Base-by-base conservation (phyloP, 2,329 filamentous ascomycete genomes). In the Fusarium nanum region DNA sequence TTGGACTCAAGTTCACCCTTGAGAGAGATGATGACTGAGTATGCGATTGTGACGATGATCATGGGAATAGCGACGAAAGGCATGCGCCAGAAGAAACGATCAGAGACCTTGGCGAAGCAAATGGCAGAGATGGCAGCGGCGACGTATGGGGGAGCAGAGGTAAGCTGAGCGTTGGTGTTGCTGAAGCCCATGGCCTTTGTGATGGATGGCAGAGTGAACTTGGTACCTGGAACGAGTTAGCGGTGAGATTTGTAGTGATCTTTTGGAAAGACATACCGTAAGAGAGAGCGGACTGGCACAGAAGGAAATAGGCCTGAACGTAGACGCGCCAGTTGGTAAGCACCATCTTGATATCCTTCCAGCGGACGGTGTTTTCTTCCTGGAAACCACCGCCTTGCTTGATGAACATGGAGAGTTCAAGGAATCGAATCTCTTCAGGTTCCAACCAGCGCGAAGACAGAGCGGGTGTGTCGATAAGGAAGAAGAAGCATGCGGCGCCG, bases 71-170 rank as follows among this genome's bases (percentile, higher is more conserved):
- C 72, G 1, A 74, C 72, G n/a, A 74, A 74, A 2, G 72, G 72
- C 72, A 74, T 74, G 53, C 72, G 54, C 72, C 72, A 74, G 61
- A 55, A 73, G 57, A 89, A 92, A 2, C 87, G 84, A 73, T 94
- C 92, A 0, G 91, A 91, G 7, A 90, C 76, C 73, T 84, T 91
- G 3, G 91, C 91, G 27, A 92, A 83, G 1, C 81, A 53, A 5
- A 93, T 81, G 0, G 91, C 92, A 1, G 91, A 71, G 5, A 91
- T 79, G 0, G 89, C 89, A 0, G 89, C 91, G 0, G 85, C 86
- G 2, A 89, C 85, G 61, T 88, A 89, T 0, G 87, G 86, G 0
- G 87, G 87, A 1, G 88, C 85, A 1, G 87, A 87, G 75, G 88
- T 85, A 11, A 78, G 60, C 62, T 77, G 57, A 18, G 76, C 76